These are phyloP conservation scores for Myriosclerotinia scirpicola DNA, from an alignment of 2,329 filamentous ascomycete genomes.

Conservation along the genomic window DNA sequence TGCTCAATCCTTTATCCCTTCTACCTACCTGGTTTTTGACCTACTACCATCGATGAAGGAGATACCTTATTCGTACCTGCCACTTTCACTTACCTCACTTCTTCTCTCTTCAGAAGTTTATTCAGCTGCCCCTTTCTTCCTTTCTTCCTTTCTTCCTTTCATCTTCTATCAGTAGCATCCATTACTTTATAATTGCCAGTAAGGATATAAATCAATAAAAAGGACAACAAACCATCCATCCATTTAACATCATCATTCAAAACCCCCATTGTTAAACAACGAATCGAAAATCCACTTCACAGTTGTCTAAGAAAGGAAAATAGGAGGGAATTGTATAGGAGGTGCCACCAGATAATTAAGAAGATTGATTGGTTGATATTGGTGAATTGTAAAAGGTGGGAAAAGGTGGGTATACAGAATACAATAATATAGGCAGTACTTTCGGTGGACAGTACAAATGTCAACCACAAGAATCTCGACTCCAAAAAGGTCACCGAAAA, in stretches of 20 bases:
- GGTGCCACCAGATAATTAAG: constrained; percentile 2
- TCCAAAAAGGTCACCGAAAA: constrained; percentile 20
- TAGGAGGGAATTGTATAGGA: not conserved
- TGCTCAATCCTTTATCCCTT: not conserved
- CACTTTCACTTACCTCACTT: not conserved
- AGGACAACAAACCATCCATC: constrained; percentile 2
- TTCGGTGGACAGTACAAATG: constrained; percentile 12
- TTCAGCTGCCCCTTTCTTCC: not conserved
- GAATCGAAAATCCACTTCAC: not conserved
- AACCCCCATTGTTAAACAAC: not conserved
- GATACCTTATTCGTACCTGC: not conserved
- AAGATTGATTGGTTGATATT: constrained; percentile 8
- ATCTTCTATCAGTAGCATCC: not conserved
- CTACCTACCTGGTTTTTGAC: not conserved
- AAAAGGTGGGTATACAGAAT: not conserved
- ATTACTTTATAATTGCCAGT: not conserved
- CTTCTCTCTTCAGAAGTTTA: not conserved
- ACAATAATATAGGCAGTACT: constrained; percentile 4
- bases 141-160: not conserved
- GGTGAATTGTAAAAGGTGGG: constrained; percentile 15
- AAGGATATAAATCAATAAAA: not conserved
- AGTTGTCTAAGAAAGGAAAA: not conserved
- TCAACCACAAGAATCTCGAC: constrained; percentile 13
- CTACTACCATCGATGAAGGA: not conserved
- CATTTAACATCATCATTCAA: not conserved